Conservation (phyloP, 2,329 filamentous ascomycete genomes). For the Trichoderma sp. region DNA sequence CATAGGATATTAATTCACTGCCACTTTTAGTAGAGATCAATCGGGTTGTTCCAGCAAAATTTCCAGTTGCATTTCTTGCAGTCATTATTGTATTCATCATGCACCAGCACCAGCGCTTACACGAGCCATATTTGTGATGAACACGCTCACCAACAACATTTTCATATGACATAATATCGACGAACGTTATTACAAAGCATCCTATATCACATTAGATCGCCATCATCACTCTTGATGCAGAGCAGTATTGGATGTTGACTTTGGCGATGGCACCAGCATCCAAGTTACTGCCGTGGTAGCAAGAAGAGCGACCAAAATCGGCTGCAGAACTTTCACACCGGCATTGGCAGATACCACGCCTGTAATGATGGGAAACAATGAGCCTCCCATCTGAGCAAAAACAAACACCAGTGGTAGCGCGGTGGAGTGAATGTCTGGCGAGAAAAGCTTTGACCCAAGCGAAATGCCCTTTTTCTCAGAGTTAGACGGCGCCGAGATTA, state of each 20-base stretch:
- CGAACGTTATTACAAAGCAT: neutral
- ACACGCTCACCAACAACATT: neutral
- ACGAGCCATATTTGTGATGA: neutral
- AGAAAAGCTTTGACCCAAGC: constrained; percentile 54
- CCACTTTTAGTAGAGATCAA: neutral
- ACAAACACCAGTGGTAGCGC: constrained; percentile 55
- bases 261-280: constrained; percentile 45
- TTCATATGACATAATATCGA: neutral
- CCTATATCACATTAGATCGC: neutral
- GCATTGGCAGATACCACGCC: constrained; percentile 49
- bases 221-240: constrained; percentile 38
- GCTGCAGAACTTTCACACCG: constrained; percentile 53
- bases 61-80: neutral
- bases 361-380: constrained; percentile 57
- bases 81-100: neutral
- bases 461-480: constrained; percentile 50
- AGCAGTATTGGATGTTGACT: constrained; percentile 32
- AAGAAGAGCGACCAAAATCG: constrained; percentile 51
- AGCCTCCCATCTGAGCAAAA: constrained; percentile 56
- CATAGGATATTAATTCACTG: neutral
- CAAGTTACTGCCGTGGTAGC: constrained; percentile 49
- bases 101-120: neutral
- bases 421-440: constrained; percentile 37
- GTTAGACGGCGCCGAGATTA: constrained; percentile 3
- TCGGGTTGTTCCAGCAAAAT: neutral